phyloP scores from a whole-genome alignment of 1,284 basidiomycete genomes.

The Puccinia hordei region DNA sequence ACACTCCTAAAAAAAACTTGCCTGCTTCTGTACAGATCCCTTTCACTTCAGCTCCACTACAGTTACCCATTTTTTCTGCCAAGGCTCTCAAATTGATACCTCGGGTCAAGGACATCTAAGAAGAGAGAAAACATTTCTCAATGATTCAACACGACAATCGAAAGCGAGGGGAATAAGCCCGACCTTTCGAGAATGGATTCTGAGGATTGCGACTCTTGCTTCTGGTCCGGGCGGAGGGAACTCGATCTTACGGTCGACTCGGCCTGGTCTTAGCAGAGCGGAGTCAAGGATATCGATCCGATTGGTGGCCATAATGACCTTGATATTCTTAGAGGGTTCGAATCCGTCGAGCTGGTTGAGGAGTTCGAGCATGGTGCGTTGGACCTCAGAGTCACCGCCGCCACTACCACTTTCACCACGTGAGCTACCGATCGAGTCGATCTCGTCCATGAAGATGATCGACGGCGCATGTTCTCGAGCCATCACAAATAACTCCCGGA shows the following conservation, averaged over 20 bases:
- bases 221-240: conserved; percentile 98
- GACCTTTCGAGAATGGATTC: conserved; percentile 94
- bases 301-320: conserved; percentile 98
- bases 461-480: conserved; percentile 97
- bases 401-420: conserved; percentile 79
- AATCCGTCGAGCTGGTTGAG: conserved; percentile 97
- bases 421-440: conserved; percentile 94
- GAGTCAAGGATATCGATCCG: conserved; percentile 97
- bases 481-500: conserved; percentile 97
- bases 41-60: conserved; percentile 94
- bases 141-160: neutral
- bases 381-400: conserved; percentile 91
- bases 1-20: conserved; percentile 58
- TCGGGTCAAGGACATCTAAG: conserved; percentile 91
- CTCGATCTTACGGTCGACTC: conserved; percentile 98
- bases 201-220: conserved; percentile 91
- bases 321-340: conserved; percentile 97
- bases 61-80: conserved; percentile 95
- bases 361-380: conserved; percentile 95
- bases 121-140: neutral
- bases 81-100: conserved; percentile 92
- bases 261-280: conserved; percentile 88
- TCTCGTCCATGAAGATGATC: conserved; percentile 99
- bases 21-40: conserved; percentile 99
- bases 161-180: neutral